Evolutionary conservation across 1,284 basidiomycete species (phyloP), one percentile per base, ranked within the genome.

Genomic region (Cutaneotrichosporon cavernicola): DNA sequence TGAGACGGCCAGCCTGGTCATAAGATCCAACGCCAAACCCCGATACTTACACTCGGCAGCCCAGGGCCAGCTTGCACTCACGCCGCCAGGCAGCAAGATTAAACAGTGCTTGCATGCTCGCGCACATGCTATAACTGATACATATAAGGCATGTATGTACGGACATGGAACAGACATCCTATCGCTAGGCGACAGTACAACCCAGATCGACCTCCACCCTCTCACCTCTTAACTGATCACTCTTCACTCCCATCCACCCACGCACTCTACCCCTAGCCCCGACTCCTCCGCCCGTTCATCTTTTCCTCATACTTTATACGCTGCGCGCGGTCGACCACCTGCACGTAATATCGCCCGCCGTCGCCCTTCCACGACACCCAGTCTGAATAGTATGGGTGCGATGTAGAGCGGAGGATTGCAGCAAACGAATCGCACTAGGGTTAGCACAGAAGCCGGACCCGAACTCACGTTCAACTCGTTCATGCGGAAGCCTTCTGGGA

Each of bases 401-500:
- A 65, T 5, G 69, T 73, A 0, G 70, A 69, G 16, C 68, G 66
- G 11, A 78, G 71, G 36, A 78, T 76, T 2, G 76, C 76, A 1
- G 75, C 73, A 55, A 80, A 80, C 21, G 74, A 75, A 62, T 78
- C 75, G 61, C 76, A 80, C 76, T 79, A 60, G 5, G 13, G 51
- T 63, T 31, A 63, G 57, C 50, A 8, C 11, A 2, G 22, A 50
- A 30, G 1, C 38, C 7, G 13, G 46, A 5, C 34, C 46, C 11
- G 16, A 21, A 75, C 81, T 71, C 60, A 82, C 81, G 49, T 79
- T 77, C 65, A 73, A 71, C 72, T 82, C 79, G 61, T 81, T 84
- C 66, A 85, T 74, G 53, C 83, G 76, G 67, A 84, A 84, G 40
- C 82, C 81, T 26, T 81, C 78, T 4, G 81, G 78, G 22, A 84